Percentiles rank a stretch among this genome's conserved stretches.
Evolutionary conservation across 2,329 filamentous ascomycete species (phyloP).

Genomic region (Talaromyces islandicus): DNA sequence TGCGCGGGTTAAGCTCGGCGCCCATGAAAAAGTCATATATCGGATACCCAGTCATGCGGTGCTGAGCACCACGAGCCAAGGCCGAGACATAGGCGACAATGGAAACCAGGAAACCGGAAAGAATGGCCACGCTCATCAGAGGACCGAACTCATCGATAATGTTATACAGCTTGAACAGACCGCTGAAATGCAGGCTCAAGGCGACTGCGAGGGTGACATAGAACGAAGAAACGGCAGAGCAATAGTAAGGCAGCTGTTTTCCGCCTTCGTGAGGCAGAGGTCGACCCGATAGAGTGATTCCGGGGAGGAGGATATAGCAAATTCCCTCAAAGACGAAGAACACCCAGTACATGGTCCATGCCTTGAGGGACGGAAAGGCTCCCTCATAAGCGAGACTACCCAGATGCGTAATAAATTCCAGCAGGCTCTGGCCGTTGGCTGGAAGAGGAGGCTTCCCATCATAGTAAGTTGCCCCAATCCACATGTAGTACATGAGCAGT

Average conservation of each 20-base stretch:
- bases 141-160: constrained; percentile 94
- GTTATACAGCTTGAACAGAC: constrained; percentile 82
- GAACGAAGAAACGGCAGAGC: constrained; percentile 80
- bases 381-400: constrained; percentile 69
- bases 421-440: constrained; percentile 57
- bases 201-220: constrained; percentile 75
- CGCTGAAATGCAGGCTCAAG: constrained; percentile 69
- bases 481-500: constrained; percentile 98
- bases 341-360: constrained; percentile 91
- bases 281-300: constrained; percentile 82
- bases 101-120: constrained; percentile 79
- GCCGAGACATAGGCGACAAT: constrained; percentile 84
- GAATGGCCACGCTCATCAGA: constrained; percentile 84
- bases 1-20: constrained; percentile 75
- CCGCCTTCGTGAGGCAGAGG: constrained; percentile 74
- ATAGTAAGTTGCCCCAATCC: constrained; percentile 92
- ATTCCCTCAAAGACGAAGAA: constrained; percentile 81
- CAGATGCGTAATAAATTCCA: constrained; percentile 68
- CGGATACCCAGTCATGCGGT: constrained; percentile 81
- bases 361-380: constrained; percentile 74
- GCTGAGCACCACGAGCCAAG: constrained; percentile 69
- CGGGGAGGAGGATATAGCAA: constrained; percentile 80
- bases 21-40: constrained; percentile 92
- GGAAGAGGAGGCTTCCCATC: constrained; percentile 72
- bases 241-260: constrained; percentile 89